phyloP scores from a whole-genome alignment of 2,329 filamentous ascomycete genomes.

The Ophiostoma populinum region DNA sequence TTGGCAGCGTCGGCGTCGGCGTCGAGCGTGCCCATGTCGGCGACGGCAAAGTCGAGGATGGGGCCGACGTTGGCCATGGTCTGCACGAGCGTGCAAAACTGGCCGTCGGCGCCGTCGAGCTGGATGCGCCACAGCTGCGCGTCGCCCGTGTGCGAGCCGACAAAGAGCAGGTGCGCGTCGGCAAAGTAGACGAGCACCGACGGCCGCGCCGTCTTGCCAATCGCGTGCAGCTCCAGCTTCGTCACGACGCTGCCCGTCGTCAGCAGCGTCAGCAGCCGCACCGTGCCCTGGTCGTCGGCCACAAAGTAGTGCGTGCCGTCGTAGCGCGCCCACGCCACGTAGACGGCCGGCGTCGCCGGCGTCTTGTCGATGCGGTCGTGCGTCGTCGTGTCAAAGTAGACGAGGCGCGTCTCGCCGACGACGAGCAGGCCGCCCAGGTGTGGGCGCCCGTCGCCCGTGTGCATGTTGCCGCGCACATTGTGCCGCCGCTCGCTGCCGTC shows the following conservation, averaged over 20 bases:
- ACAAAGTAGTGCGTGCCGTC: constrained; percentile 73
- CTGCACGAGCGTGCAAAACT: constrained; percentile 48
- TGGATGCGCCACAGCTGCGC: constrained; percentile 59
- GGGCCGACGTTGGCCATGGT: constrained; percentile 73
- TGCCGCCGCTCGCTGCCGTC: constrained; percentile 41
- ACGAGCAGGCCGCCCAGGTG: constrained; percentile 54
- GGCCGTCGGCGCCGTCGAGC: constrained; percentile 5
- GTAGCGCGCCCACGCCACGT: constrained; percentile 78
- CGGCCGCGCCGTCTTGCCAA: constrained; percentile 55
- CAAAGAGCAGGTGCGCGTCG: constrained; percentile 52
- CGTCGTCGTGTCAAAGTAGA: constrained; percentile 68
- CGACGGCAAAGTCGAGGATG: constrained; percentile 79
- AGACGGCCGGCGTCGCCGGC: constrained; percentile 62
- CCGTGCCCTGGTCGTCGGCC: constrained; percentile 73
- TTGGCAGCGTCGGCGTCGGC: constrained; percentile 59
- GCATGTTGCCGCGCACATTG: constrained; percentile 32
- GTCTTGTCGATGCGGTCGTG: constrained; percentile 47
- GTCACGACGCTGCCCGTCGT: constrained; percentile 49
- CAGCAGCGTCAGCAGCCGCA: constrained; percentile 72
- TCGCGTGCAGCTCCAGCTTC: constrained; percentile 50
- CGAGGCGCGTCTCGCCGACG: constrained; percentile 63
- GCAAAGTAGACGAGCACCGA: constrained; percentile 65
- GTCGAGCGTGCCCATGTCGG: constrained; percentile 84
- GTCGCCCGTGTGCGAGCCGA: constrained; percentile 86
- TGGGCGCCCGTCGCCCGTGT: constrained; percentile 30